phyloP scores from a whole-genome alignment of 73 alveolate genomes.

The Paramecium sexaurelia region DNA sequence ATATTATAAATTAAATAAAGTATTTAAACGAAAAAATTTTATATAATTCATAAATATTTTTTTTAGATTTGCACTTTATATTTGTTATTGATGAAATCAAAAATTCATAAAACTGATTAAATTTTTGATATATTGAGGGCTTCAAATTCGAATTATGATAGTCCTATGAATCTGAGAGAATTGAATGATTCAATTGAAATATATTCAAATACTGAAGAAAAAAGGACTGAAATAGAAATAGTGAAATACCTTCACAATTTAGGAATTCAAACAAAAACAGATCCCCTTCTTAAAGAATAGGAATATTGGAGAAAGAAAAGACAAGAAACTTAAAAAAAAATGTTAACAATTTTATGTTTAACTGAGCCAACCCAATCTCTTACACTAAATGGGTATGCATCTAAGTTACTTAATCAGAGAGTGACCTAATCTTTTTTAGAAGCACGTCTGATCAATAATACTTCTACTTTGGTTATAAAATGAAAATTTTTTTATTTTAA shows the following conservation, averaged over 20 bases:
- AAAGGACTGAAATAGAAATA: background rate
- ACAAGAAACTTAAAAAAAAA: background rate
- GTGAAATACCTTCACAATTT: background rate
- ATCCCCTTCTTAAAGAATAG: background rate
- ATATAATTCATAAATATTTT: background rate
- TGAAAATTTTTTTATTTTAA: background rate
- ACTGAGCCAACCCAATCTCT: background rate
- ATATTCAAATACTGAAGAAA: background rate
- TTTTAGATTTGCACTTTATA: background rate
- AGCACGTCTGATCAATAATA: background rate
- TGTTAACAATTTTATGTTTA: conserved; percentile 6
- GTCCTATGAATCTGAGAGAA: background rate
- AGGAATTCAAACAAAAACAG: background rate
- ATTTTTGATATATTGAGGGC: background rate
- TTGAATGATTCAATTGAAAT: background rate
- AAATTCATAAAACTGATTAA: background rate
- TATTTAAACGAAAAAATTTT: background rate
- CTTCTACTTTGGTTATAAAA: background rate
- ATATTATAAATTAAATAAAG: background rate
- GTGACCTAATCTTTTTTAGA: background rate
- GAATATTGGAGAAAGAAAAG: background rate
- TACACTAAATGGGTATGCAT: background rate
- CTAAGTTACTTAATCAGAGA: background rate
- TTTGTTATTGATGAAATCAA: background rate
- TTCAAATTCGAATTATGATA: background rate